Percentiles rank a stretch among this genome's conserved stretches.
Conservation (phyloP, 768 basidiomycete genomes). For the Boletus edulis region DNA sequence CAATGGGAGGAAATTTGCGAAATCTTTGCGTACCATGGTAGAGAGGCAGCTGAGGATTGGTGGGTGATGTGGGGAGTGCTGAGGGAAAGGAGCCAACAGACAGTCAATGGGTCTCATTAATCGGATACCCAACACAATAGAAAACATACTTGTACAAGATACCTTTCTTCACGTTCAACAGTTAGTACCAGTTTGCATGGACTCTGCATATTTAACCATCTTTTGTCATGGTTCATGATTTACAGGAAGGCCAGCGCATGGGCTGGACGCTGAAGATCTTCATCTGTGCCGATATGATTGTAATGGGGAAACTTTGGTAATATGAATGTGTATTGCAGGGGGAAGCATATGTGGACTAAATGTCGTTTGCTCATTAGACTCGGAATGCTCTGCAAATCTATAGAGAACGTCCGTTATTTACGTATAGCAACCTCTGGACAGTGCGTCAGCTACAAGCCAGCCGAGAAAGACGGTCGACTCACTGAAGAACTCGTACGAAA, state of each 20-base stretch:
- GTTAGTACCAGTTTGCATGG: not conserved
- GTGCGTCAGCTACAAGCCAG: conserved; percentile 5
- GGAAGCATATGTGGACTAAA: conserved; percentile 2
- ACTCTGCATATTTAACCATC: not conserved
- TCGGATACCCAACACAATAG: conserved; percentile 2
- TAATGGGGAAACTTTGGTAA: conserved; percentile 8
- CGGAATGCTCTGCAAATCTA: conserved; percentile 16
- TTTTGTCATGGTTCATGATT: not conserved
- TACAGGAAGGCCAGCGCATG: not conserved
- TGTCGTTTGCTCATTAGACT: conserved; percentile 6
- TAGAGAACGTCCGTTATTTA: conserved; percentile 23
- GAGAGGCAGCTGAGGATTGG: conserved; percentile 63
- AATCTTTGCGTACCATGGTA: conserved; percentile 53
- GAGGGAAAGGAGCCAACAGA: conserved; percentile 37
- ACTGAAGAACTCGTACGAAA: conserved; percentile 99
- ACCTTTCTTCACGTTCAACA: conserved; percentile 2
- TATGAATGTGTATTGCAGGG: conserved; percentile 15
- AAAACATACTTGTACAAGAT: conserved; percentile 7
- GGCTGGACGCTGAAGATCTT: not conserved
- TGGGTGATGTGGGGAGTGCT: conserved; percentile 60
- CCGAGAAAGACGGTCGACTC: conserved; percentile 36
- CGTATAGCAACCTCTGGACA: conserved; percentile 65
- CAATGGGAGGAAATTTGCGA: conserved; percentile 58
- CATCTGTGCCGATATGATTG: not conserved
- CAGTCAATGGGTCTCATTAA: conserved; percentile 4